Evolutionary conservation across 345 rosid genomes (phyloP).

Genomic region (Bretschneidera sinensis): DNA sequence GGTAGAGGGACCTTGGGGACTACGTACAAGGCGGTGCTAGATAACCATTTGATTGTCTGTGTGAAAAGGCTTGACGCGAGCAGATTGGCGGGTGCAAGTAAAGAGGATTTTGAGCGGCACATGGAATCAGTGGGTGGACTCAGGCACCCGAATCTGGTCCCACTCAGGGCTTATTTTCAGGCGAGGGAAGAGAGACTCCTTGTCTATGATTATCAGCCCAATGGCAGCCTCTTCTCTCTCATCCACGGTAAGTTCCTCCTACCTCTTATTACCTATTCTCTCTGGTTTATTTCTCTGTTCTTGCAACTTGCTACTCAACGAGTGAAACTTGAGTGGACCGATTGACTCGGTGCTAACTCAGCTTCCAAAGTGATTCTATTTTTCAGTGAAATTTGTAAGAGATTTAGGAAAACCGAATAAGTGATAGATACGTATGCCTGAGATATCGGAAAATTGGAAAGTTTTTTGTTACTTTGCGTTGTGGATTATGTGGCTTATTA

Average conservation of each 20-base stretch:
- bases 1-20: slow-evolving; percentile 77
- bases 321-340: not conserved
- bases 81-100: slow-evolving; percentile 50
- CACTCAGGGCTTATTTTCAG: slow-evolving; percentile 79
- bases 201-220: slow-evolving; percentile 81
- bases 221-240: slow-evolving; percentile 85
- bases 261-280: not conserved
- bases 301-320: not conserved
- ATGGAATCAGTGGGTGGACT: slow-evolving; percentile 97
- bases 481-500: not conserved
- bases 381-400: not conserved
- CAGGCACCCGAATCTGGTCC: slow-evolving; percentile 88
- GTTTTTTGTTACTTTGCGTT: too few relatives aligned
- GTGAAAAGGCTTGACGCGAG: slow-evolving; percentile 77
- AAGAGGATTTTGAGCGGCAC: slow-evolving; percentile 65
- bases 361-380: too few relatives aligned
- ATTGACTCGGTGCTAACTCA: slow-evolving; percentile 12
- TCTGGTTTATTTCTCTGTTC: not conserved
- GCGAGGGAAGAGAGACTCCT: slow-evolving; percentile 81
- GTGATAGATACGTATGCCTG: not conserved
- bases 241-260: slow-evolving; percentile 55
- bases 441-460: not conserved
- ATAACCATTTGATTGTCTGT: slow-evolving; percentile 64
- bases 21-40: slow-evolving; percentile 85
- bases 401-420: not conserved